Conservation (phyloP, 805 yeast genomes). For the Clavispora vitiphila region DNA sequence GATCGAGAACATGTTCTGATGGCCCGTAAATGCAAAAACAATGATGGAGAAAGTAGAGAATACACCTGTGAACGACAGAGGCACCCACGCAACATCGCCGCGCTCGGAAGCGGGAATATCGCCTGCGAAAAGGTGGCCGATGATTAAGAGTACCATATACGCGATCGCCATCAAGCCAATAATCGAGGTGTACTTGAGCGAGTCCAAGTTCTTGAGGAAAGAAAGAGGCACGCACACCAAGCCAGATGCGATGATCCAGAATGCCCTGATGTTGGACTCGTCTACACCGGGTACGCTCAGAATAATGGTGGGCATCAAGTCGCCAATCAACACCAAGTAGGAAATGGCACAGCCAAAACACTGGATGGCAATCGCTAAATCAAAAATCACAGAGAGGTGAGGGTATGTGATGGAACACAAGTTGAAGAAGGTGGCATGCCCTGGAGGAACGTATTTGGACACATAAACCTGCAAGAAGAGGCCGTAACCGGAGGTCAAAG, state of each 20-base stretch:
- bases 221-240: slow-evolving; percentile 55
- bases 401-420: slow-evolving; percentile 67
- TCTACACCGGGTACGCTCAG: slow-evolving; percentile 17
- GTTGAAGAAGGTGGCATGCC: slow-evolving; percentile 68
- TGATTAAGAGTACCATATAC: slow-evolving; percentile 68
- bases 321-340: slow-evolving; percentile 71
- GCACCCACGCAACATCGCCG: slow-evolving; percentile 30
- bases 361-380: slow-evolving; percentile 67
- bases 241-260: slow-evolving; percentile 56
- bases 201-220: slow-evolving; percentile 69
- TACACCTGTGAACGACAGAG: slow-evolving; percentile 45
- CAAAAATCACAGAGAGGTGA: slow-evolving; percentile 58
- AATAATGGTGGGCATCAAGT: slow-evolving; percentile 61
- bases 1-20: slow-evolving; percentile 89
- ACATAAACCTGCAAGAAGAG: slow-evolving; percentile 56
- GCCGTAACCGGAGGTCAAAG: slow-evolving; percentile 63
- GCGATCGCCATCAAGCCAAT: slow-evolving; percentile 78
- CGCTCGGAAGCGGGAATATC: slow-evolving; percentile 40
- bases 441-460: slow-evolving; percentile 50
- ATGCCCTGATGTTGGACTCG: slow-evolving; percentile 33
- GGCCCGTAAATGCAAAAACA: slow-evolving; percentile 93
- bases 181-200: slow-evolving; percentile 80
- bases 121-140: slow-evolving; percentile 59
- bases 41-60: slow-evolving; percentile 78
- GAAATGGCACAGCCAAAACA: slow-evolving; percentile 75